phyloP scores from a whole-genome alignment of 176 grass and related monocot species.

The Oryza nivara region DNA sequence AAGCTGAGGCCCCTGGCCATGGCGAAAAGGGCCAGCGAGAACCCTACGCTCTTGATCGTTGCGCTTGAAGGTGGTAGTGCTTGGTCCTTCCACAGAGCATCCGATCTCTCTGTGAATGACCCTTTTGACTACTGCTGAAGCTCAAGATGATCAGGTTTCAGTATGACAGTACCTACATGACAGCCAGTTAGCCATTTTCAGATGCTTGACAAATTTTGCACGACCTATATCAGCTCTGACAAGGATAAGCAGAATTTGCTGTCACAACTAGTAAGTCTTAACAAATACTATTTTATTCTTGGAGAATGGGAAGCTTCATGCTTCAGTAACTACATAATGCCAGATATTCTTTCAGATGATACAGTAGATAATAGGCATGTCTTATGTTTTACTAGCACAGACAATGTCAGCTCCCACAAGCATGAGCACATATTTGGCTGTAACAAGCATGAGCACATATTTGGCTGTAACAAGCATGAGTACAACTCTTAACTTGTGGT shows the following conservation, averaged over 20 bases:
- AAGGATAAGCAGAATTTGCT: not conserved
- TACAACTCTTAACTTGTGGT: no score
- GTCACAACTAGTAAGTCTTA: not conserved
- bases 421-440: not conserved
- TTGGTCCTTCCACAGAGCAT: constrained; percentile 42
- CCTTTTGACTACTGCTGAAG: constrained; percentile 45
- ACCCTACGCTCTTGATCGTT: constrained; percentile 31
- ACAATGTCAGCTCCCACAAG: not conserved
- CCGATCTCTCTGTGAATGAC: constrained; percentile 46
- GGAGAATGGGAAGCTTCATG: not conserved
- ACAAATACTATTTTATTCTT: no score
- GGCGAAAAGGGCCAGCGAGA: constrained; percentile 20
- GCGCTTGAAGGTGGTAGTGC: constrained; percentile 7
- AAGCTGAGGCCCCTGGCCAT: constrained; percentile 43
- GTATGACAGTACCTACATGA: not conserved
- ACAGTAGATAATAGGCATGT: not conserved
- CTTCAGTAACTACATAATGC: not conserved
- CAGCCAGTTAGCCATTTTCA: not conserved
- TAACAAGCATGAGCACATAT: not conserved
- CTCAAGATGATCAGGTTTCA: constrained; percentile 16
- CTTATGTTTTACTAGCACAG: not conserved
- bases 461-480: no score
- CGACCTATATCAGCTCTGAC: not conserved
- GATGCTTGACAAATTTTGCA: not conserved
- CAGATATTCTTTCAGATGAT: not conserved